Percentiles rank a stretch among this genome's conserved stretches.
These are phyloP conservation scores for Cubamyces lactineus DNA, from an alignment of 768 basidiomycete genomes.

Conservation along the genomic window DNA sequence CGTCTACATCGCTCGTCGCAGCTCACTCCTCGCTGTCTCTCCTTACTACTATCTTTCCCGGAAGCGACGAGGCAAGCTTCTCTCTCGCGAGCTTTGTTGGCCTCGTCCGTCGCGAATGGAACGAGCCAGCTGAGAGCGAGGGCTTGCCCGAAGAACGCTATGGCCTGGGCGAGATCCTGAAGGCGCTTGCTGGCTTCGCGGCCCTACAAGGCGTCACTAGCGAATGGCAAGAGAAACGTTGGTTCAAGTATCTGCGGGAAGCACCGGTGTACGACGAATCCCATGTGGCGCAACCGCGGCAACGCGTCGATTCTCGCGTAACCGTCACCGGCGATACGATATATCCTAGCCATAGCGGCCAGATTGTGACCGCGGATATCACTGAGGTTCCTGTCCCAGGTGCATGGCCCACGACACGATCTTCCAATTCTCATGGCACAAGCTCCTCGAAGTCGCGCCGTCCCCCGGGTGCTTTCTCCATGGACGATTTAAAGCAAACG, in stretches of 20 bases:
- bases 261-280: conserved; percentile 59
- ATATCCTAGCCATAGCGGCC: conserved; percentile 66
- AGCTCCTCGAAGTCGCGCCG: background rate
- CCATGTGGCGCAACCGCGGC: background rate
- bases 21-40: conserved; percentile 78
- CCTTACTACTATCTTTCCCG: conserved; percentile 71
- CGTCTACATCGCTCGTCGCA: conserved; percentile 72
- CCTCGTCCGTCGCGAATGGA: conserved; percentile 81
- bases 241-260: conserved; percentile 69
- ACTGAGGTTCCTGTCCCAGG: conserved; percentile 49
- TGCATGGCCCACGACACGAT: background rate
- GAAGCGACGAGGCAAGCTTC: conserved; percentile 79
- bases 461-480: conserved; percentile 30
- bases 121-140: conserved; percentile 52
- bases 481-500: conserved; percentile 63
- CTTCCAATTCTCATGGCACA: background rate
- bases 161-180: conserved; percentile 65
- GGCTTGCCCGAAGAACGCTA: conserved; percentile 62
- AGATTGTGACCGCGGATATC: conserved; percentile 81
- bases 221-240: conserved; percentile 75
- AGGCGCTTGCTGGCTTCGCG: conserved; percentile 79
- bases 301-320: conserved; percentile 51
- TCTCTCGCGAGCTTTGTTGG: conserved; percentile 79
- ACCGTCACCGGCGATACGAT: conserved; percentile 76
- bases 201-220: conserved; percentile 81